Evolutionary conservation across 2,329 filamentous ascomycete species (phyloP).

Genomic region (Xylaria sp.): DNA sequence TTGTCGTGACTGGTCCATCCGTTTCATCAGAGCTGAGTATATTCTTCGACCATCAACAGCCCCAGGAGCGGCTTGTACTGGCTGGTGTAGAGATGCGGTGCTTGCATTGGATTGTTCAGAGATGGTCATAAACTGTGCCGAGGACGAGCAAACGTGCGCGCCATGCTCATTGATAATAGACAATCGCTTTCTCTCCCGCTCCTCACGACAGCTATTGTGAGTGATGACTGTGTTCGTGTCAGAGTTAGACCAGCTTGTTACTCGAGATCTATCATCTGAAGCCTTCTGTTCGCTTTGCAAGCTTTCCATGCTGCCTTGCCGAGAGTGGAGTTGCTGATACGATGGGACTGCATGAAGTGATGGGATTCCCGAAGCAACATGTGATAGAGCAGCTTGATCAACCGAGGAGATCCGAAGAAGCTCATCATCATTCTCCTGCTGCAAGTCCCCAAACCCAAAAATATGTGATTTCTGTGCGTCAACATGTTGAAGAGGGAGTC

Average conservation of each 20-base stretch:
- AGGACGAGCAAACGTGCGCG: conserved; percentile 54
- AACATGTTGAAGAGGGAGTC: conserved; percentile 64
- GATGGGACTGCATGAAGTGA: conserved; percentile 60
- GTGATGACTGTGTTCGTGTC: conserved; percentile 64
- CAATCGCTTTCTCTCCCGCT: conserved; percentile 66
- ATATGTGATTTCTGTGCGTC: conserved; percentile 54
- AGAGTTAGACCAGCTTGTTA: conserved; percentile 78
- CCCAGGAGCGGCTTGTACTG: conserved; percentile 32
- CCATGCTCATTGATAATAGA: conserved; percentile 71
- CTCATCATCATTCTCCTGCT: conserved; percentile 34
- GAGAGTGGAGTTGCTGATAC: conserved; percentile 60
- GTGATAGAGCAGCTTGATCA: conserved; percentile 53
- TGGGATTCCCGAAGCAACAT: conserved; percentile 60
- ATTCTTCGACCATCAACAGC: conserved; percentile 66
- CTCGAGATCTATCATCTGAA: conserved; percentile 67
- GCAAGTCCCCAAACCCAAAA: conserved; percentile 32
- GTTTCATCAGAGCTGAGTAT: conserved; percentile 72
- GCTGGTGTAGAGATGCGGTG: conserved; percentile 32
- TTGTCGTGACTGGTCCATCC: conserved; percentile 55
- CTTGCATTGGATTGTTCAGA: conserved; percentile 41
- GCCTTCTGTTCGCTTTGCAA: conserved; percentile 53
- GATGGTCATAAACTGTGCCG: conserved; percentile 45
- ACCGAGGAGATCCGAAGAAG: conserved; percentile 24
- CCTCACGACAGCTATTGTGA: conserved; percentile 52
- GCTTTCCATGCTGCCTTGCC: conserved; percentile 65